Base-by-base conservation (phyloP, 2,329 filamentous ascomycete genomes). In the Xylaria polymorpha region DNA sequence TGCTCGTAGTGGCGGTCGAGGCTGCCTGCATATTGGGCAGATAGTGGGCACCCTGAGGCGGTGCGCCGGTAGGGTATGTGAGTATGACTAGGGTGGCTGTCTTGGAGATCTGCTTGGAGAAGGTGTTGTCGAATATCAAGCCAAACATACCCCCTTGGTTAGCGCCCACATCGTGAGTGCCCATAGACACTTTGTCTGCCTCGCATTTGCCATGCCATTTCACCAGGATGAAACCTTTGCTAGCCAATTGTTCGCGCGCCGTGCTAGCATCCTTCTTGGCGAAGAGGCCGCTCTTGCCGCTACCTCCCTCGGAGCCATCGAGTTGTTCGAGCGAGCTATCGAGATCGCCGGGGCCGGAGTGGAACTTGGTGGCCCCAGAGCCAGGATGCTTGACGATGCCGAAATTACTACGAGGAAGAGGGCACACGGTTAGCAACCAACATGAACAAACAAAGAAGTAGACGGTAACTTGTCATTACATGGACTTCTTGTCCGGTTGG, bases 311-410 rank as follows among this genome's bases (percentile, higher is more conserved):
- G 65, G 68, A 59, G 73, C 77, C 74, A 66, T 80, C 79, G 74
- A 81, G 76, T 60, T 84, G 81, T 71, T 88, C 85, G 73, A 85
- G 85, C 69, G 85, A 80, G 73, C 79, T 74, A 68, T 84, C 79
- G 68, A 83, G 70, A 64, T 84, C 81, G 72, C 85, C 83, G 63
- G 81, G 72, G 51, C 79, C 81, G 18, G 83, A 80, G 22, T 83
- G 80, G 58, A 86, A 79, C 69, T 81, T 84, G 22, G 85, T 86
- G 44, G 81, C 84, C 73, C 88, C 89, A 67, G 88, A 91, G 73
- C 94, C 94, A 1, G 96, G 95, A 80, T 98, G 96, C 80, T 98
- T 98, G 82, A 99, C 97, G 77, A 99, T 92, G 78, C 94, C 96
- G 80, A 99, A 97, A 83, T 98, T 98, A 81, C 90, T 91, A 77